Conservation (phyloP, 345 rosid genomes). For the Reutealis trisperma region DNA sequence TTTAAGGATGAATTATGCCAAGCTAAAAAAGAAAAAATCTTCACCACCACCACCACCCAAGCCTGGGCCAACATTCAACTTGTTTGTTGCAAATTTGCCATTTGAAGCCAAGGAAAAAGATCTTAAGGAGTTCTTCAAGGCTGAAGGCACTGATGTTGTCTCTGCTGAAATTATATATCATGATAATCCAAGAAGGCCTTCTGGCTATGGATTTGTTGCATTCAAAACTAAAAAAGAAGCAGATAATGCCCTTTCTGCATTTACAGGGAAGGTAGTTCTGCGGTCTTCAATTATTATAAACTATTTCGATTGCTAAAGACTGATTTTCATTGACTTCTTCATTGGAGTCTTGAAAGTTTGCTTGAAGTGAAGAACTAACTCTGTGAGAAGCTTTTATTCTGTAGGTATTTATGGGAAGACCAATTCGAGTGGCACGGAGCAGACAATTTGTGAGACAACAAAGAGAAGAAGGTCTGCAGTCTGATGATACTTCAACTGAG, state of each 20-base stretch:
- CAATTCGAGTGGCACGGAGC: conserved; percentile 66
- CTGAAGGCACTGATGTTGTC: conserved; percentile 51
- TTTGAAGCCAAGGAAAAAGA: conserved; percentile 66
- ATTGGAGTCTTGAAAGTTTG: neutral
- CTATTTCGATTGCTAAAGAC: conserved; percentile 12
- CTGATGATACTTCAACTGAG: conserved; percentile 42
- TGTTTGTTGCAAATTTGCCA: conserved; percentile 70
- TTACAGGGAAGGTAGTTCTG: conserved; percentile 64
- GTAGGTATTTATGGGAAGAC: conserved; percentile 72
- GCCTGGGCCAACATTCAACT: conserved; percentile 51
- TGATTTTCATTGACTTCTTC: neutral
- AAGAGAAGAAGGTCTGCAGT: conserved; percentile 43
- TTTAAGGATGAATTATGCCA: conserved; percentile 61
- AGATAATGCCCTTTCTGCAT: conserved; percentile 57
- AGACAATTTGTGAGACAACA: conserved; percentile 65
- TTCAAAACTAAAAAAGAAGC: conserved; percentile 77
- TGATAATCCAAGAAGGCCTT: conserved; percentile 68
- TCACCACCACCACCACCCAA: conserved; percentile 42
- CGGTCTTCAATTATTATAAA: neutral
- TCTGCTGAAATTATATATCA: conserved; percentile 69
- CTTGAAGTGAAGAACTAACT: conserved; percentile 4
- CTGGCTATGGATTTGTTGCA: conserved; percentile 83
- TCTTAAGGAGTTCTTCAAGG: conserved; percentile 62
- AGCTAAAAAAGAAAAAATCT: conserved; percentile 51
- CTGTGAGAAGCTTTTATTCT: conserved; percentile 12